Base-by-base conservation (phyloP, 257 asterid genomes). In the Primulina tabacum region DNA sequence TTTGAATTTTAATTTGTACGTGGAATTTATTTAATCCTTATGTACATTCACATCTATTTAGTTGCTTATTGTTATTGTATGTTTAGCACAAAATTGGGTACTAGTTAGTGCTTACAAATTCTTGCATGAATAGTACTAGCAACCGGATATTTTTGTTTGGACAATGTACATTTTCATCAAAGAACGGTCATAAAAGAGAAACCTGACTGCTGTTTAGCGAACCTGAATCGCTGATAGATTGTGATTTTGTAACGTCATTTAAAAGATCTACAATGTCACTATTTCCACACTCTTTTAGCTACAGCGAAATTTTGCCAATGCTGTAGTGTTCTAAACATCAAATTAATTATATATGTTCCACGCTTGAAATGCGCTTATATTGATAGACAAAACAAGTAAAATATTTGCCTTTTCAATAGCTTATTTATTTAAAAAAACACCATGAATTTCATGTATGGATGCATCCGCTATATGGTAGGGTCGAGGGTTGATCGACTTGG, bases 401-500 rank as follows among this genome's bases (percentile, higher is more conserved):
- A 30, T 3, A 30, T 30, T 28, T 30, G 33, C 33, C 2, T 30
- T 30, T 3, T 30, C 33, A 30, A 30, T 2, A 30, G 3, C 33
- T 30, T 30, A 3, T 30, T 28, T 3, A 30, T 30, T 30, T 2
- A 3, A 30, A 30, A 30, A 30, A 35, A 6, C 7, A 35, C 40
- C 10, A 35, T 7, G 11, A 35, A 10, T 10, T 10, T 38, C 50
- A 38, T 10, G 50, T 3, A 43, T 11, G 53, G 53, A 43, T 43
- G 6, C 8, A 38, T 38, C 50, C 14, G 2, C 14, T 8, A 38
- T 38, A 38, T 9, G 10, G 50, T 14, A 12, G 55, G 2, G 14
- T 43, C 55, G 18, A 43, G 16, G 1, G 24, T 66, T 6, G 9
- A 30, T 67, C 76, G 86, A 14, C 79, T 83, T 40, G 95, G 85